phyloP scores from a whole-genome alignment of 2,329 filamentous ascomycete species.

The Botrytis galanthina region DNA sequence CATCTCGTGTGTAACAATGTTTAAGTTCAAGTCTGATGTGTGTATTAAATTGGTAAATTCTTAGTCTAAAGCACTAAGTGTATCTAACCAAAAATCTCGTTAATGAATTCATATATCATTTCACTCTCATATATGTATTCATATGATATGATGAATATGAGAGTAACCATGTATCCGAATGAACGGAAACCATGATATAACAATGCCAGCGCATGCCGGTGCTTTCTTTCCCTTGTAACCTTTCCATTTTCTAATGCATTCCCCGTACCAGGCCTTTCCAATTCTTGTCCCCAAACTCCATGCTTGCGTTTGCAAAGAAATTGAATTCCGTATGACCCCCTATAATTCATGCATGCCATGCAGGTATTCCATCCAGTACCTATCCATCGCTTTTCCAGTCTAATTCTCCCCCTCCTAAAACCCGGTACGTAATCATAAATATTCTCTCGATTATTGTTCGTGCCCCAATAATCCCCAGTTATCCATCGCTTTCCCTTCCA shows the following conservation, averaged over 20 bases:
- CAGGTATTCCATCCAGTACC: not conserved
- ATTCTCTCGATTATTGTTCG: not conserved
- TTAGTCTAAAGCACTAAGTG: not conserved
- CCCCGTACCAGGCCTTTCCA: not conserved
- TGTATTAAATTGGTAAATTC: not conserved
- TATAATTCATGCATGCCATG: not conserved
- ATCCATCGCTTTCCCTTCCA: conserved; percentile 25
- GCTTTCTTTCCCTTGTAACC: not conserved
- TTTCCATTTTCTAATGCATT: conserved; percentile 2
- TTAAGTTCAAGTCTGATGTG: not conserved
- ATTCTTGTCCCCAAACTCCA: conserved; percentile 1
- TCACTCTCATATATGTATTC: not conserved
- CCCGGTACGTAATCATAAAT: not conserved
- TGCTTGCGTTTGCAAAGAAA: not conserved
- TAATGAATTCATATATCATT: not conserved
- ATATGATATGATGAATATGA: not conserved
- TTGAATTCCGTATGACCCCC: not conserved
- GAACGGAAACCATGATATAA: not conserved
- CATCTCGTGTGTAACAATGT: not conserved
- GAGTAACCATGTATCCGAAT: not conserved
- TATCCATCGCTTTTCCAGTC: not conserved
- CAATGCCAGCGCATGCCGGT: not conserved
- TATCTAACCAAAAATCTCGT: not conserved
- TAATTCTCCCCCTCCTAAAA: not conserved
- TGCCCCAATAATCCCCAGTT: not conserved